A percentile compares a stretch with the other conserved stretches of the same genome.
Conservation (phyloP, 83 land plant species). For the Larix sibirica region DNA sequence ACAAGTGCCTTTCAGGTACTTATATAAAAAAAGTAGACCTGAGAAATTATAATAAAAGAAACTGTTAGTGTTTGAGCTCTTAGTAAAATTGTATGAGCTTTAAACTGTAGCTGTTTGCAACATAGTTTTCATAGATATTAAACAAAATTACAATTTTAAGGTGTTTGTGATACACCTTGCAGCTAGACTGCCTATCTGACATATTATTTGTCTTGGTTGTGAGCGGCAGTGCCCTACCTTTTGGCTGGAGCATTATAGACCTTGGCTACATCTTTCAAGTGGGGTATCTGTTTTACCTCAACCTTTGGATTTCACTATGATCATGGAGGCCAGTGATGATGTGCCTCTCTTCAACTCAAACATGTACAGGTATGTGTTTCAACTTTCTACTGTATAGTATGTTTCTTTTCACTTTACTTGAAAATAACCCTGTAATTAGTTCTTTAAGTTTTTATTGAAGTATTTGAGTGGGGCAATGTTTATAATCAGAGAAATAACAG, state of each 20-base stretch:
- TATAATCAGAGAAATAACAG: background rate
- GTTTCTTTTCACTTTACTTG: background rate
- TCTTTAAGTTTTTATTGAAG: background rate
- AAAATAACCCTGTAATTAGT: background rate
- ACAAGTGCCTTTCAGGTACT: background rate
- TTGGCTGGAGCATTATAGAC: slow-evolving; percentile 48
- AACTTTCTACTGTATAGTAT: background rate
- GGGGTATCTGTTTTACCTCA: slow-evolving; percentile 19
- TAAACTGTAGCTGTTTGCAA: background rate
- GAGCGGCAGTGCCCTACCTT: slow-evolving; percentile 27
- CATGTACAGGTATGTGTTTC: slow-evolving; percentile 66
- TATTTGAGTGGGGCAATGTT: background rate
- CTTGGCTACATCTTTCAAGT: slow-evolving; percentile 54
- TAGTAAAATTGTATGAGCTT: background rate
- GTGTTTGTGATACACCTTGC: background rate
- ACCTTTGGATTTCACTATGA: slow-evolving; percentile 51
- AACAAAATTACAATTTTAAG: background rate
- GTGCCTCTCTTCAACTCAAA: slow-evolving; percentile 61
- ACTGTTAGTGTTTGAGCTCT: background rate
- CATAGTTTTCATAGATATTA: no score
- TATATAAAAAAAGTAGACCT: background rate
- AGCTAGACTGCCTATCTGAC: background rate
- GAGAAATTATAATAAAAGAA: background rate
- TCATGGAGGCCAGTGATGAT: slow-evolving; percentile 63
- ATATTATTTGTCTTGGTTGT: slow-evolving; percentile 15